Evolutionary conservation across 2,329 filamentous ascomycete species (phyloP).

Genomic region (Bipolaris sorokiniana): DNA sequence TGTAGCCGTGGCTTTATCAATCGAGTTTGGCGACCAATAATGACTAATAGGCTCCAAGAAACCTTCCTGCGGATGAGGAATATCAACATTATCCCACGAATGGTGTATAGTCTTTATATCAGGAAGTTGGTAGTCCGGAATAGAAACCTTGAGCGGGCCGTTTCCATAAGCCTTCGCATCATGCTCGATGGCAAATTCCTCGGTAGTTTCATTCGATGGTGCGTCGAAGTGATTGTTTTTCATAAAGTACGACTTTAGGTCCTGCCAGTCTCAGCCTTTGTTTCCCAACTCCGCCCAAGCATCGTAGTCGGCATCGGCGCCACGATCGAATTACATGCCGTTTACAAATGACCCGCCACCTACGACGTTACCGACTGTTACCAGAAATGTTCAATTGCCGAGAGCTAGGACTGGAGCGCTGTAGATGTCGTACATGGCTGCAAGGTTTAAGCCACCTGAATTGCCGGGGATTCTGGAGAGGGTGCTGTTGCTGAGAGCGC

Average conservation of each 20-base stretch:
- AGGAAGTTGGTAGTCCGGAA: constrained; percentile 17
- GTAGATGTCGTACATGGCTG: constrained; percentile 19
- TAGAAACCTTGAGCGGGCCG: constrained; percentile 9
- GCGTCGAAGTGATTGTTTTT: constrained; percentile 23
- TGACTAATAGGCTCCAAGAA: constrained; percentile 27
- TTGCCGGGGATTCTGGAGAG: constrained; percentile 19
- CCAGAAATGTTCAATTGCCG: constrained; percentile 23
- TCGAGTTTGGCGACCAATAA: constrained; percentile 33
- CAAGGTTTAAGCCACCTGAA: constrained; percentile 18
- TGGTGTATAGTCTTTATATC: constrained; percentile 19
- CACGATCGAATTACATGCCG: constrained; percentile 45
- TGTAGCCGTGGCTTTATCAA: constrained; percentile 19
- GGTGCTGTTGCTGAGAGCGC: constrained; percentile 17
- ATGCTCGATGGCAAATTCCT: constrained; percentile 23
- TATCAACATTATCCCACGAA: constrained; percentile 9
- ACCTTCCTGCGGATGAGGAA: constrained; percentile 15
- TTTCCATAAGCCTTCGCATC: constrained; percentile 23
- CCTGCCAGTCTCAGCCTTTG: constrained; percentile 9
- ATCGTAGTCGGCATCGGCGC: constrained; percentile 21
- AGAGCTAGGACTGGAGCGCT: constrained; percentile 25
- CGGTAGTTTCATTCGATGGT: constrained; percentile 9
- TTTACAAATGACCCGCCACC: constrained; percentile 45
- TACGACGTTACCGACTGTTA: constrained; percentile 31
- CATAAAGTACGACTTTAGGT: constrained; percentile 12
- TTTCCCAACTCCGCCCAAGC: constrained; percentile 7